phyloP scores from a whole-genome alignment of 441 rosid genomes.

The Iberis amara region DNA sequence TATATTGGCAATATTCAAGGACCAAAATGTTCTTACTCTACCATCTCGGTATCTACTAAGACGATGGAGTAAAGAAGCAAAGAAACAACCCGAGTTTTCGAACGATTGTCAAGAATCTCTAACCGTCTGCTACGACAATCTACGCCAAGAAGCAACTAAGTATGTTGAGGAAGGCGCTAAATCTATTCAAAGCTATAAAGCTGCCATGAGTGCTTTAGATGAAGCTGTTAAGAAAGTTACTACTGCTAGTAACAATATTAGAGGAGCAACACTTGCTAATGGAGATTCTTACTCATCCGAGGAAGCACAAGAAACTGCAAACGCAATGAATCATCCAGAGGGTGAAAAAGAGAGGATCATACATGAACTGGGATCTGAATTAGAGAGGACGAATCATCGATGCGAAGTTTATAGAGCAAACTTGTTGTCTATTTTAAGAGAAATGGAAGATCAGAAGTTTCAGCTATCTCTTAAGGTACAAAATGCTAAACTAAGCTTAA shows the following conservation, averaged over 20 bases:
- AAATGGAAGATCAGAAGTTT: slow-evolving; percentile 66
- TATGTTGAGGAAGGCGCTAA: slow-evolving; percentile 83
- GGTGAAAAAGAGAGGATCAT: slow-evolving; percentile 60
- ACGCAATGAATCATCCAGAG: slow-evolving; percentile 33
- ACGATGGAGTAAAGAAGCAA: slow-evolving; percentile 78
- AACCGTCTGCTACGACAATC: slow-evolving; percentile 41
- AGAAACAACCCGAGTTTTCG: slow-evolving; percentile 40
- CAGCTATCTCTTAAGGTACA: background rate
- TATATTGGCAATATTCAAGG: slow-evolving; percentile 64
- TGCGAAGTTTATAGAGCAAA: slow-evolving; percentile 60
- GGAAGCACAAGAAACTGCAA: slow-evolving; percentile 34
- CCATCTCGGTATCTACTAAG: slow-evolving; percentile 60
- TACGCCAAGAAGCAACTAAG: slow-evolving; percentile 68
- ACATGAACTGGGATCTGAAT: slow-evolving; percentile 42
- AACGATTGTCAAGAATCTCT: slow-evolving; percentile 37
- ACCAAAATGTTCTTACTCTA: slow-evolving; percentile 63
- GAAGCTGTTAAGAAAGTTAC: slow-evolving; percentile 60
- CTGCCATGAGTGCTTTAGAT: slow-evolving; percentile 54
- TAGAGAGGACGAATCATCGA: slow-evolving; percentile 54
- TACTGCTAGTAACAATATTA: slow-evolving; percentile 42
- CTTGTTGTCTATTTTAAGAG: slow-evolving; percentile 56
- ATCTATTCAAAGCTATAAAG: slow-evolving; percentile 51
- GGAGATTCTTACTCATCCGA: slow-evolving; percentile 38
- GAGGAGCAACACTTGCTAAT: slow-evolving; percentile 34
- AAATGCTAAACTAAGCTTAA: background rate